Evolutionary conservation across 345 rosid species (phyloP), one percentile per base, ranked within the genome.

Genomic region (Gossypium bickii): DNA sequence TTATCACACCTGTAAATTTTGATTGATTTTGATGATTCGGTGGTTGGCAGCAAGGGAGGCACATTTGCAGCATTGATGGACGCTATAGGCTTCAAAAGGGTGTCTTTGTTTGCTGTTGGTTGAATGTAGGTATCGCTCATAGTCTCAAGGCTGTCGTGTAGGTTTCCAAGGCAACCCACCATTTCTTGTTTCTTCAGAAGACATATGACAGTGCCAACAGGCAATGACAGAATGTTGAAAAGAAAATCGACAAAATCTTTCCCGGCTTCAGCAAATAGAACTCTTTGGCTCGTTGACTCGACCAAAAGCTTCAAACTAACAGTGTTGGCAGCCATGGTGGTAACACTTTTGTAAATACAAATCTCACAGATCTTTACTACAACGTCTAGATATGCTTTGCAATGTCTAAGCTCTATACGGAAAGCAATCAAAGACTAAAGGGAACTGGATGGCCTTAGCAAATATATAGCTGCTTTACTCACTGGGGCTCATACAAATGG

Each of bases 241-340:
- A 71, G 51, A 2, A 71, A 55, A 71, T 71, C 63, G 11, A 55
- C 63, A 12, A 55, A 71, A 10, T 55, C 29, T 38, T 55, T 71
- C 0, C 29, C 34, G 0, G 64, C 64, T 57, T 58, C 55, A 2
- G 75, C 66, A 57, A 56, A 44, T 2, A 72, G 27, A 38, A 71
- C 74, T 71, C 34, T 71, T 55, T 57, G 41, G 52, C 15, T 11
- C 12, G 11, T 45, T 2, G n/a, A 4, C 64, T 66, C 53, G 3
- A 44, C 34, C n/a, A 44, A 5, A 45, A 44, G 70, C n/a, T 66
- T 66, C 70, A 66, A 66, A 17, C 53, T 45, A 41, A 43, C 29
- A 18, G 29, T 65, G 25, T 48, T n/a, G 25, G 4, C 24, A 55
- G 24, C 12, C 59, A 8, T 55, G 25, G 9, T 34, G 41, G 41